Base-by-base conservation (phyloP, 805 yeast genomes). In the Lachancea lanzarotensis region DNA sequence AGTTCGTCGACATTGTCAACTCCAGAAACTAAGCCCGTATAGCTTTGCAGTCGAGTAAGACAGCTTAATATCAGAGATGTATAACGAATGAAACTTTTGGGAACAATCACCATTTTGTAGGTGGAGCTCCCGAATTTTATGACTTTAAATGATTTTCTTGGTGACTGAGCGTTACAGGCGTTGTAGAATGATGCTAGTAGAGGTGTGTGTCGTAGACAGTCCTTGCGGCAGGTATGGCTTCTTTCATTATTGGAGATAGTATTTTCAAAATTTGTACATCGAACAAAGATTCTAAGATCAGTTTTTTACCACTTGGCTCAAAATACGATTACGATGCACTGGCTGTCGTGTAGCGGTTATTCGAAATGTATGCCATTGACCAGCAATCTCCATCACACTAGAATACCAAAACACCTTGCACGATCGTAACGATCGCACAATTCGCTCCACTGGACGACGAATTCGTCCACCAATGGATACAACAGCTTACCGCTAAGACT, bases 1-100 rank as follows among this genome's bases (percentile, higher is more conserved):
- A 93, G 76, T 93, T 93, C 66, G 81, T 87, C 65, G 93, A 88
- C 73, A 93, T 93, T 67, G 77, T 93, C 79, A 91, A 85, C 76
- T 85, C 95, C 45, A 84, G 95, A 83, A 72, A 74, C 67, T 86
- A 79, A 67, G 19, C 19, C 7, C 11, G 15, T 34, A 7, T 5
- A 32, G 26, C 18, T 9, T 12, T 25, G 17, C 16, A 4, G 32
- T 13, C 15, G 34, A 9, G 11, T 19, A 4, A 22, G 25, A 22
- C 25, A 22, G 25, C 25, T 9, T 25, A 22, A 8, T n/a, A n/a
- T 36, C n/a, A 13, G 38, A 19, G 26, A 29, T 38, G 35, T 43
- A 37, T 45, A 39, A 39, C 42, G 47, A 35, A 27, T 17, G 39
- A 36, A 29, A 18, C 22, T 13, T n/a, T 10, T 12, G 39, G 31